Evolutionary conservation across 1,284 basidiomycete genomes (phyloP).

Genomic region (Ceratobasidium sp.): DNA sequence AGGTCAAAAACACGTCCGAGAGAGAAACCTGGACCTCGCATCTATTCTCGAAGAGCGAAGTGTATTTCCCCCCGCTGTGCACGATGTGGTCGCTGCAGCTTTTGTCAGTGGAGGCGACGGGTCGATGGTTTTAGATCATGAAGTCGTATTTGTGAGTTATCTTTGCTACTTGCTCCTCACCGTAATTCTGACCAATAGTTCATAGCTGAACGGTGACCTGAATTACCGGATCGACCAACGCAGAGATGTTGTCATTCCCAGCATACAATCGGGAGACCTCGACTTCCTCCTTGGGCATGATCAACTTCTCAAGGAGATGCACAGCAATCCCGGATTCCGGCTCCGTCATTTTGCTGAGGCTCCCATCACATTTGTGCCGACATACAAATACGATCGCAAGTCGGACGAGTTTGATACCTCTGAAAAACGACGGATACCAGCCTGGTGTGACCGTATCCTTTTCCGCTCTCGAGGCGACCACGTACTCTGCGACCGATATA

Average conservation of each 20-base stretch:
- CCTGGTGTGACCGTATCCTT: constrained; percentile 96
- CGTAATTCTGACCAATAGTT: neutral
- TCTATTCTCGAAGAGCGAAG: constrained; percentile 86
- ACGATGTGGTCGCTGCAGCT: constrained; percentile 66
- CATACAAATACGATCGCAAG: constrained; percentile 94
- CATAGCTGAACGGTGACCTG: constrained; percentile 81
- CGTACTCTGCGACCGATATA: constrained; percentile 75
- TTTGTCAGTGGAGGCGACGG: constrained; percentile 95
- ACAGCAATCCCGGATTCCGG: constrained; percentile 86
- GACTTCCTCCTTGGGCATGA: constrained; percentile 80
- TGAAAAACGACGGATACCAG: constrained; percentile 89
- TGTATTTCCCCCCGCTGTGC: constrained; percentile 69
- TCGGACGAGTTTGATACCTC: constrained; percentile 87
- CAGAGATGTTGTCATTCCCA: constrained; percentile 81
- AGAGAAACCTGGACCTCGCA: constrained; percentile 88
- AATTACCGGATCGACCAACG: constrained; percentile 96
- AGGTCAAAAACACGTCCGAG: constrained; percentile 85
- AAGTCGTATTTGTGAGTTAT: constrained; percentile 86
- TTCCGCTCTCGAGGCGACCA: constrained; percentile 77
- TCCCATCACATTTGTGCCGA: constrained; percentile 85
- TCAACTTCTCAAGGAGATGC: constrained; percentile 91
- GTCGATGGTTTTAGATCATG: constrained; percentile 94
- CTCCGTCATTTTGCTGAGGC: constrained; percentile 88
- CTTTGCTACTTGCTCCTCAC: constrained; percentile 30
- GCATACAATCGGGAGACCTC: constrained; percentile 76